Evolutionary conservation across 306 rosid genomes (phyloP).

Genomic region (Astragalus membranaceus): DNA sequence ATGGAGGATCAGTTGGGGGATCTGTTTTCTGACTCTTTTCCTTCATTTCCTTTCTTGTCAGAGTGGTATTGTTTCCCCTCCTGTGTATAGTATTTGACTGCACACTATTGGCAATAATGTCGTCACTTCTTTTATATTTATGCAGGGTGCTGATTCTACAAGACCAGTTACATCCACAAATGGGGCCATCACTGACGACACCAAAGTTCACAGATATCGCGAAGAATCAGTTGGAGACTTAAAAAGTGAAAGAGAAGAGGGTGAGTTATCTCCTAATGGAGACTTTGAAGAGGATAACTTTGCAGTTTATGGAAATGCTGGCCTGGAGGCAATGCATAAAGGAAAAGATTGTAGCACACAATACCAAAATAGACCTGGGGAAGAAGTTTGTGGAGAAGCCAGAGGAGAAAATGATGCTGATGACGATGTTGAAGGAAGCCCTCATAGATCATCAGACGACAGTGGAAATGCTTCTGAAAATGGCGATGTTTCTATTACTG

Average conservation of each 20-base stretch:
- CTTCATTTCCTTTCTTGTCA: slow-evolving; percentile 3
- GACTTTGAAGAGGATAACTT: slow-evolving; percentile 95
- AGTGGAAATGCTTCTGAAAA: slow-evolving; percentile 92
- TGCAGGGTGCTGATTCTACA: slow-evolving; percentile 70
- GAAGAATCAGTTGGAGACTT: slow-evolving; percentile 68
- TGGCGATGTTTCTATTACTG: slow-evolving; percentile 82
- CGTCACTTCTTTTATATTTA: slow-evolving; percentile 17
- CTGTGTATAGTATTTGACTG: background rate
- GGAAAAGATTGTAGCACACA: slow-evolving; percentile 51
- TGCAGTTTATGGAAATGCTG: slow-evolving; percentile 59
- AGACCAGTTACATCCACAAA: slow-evolving; percentile 52
- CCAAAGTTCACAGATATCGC: slow-evolving; percentile 43
- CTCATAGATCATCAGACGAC: slow-evolving; percentile 85
- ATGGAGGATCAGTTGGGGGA: background rate
- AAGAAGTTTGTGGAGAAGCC: slow-evolving; percentile 63
- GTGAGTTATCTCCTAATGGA: slow-evolving; percentile 95
- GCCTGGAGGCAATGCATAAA: slow-evolving; percentile 43
- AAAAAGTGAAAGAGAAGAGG: slow-evolving; percentile 91
- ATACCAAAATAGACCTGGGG: slow-evolving; percentile 48
- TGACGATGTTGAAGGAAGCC: slow-evolving; percentile 88
- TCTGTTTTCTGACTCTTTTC: background rate
- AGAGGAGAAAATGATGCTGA: slow-evolving; percentile 75
- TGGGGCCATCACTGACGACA: slow-evolving; percentile 41
- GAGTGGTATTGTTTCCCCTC: background rate
- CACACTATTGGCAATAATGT: background rate